phyloP scores from a whole-genome alignment of 768 basidiomycete species.

The Sutorius australiensis region DNA sequence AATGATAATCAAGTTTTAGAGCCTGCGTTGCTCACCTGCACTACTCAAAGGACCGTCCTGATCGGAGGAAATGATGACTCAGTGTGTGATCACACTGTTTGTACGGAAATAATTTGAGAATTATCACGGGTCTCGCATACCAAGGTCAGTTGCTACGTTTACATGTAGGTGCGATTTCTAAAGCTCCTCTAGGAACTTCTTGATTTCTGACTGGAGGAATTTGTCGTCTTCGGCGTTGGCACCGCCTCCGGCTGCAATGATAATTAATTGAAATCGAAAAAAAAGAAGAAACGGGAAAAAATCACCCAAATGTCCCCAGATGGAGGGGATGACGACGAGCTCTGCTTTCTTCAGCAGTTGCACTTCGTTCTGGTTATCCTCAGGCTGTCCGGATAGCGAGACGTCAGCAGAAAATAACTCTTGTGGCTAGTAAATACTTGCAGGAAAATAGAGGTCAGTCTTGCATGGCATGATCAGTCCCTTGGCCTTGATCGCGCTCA shows the following conservation, averaged over 20 bases:
- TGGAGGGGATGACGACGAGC: constrained; percentile 49
- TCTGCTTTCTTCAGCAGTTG: constrained; percentile 38
- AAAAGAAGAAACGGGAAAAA: not conserved
- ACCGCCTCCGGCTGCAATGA: constrained; percentile 41
- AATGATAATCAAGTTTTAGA: not conserved
- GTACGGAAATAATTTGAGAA: not conserved
- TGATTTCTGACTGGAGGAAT: constrained; percentile 45
- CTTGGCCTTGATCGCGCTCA: constrained; percentile 45
- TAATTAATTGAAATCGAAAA: not conserved
- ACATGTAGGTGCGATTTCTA: constrained; percentile 1
- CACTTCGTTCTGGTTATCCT: constrained; percentile 50
- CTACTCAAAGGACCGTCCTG: not conserved
- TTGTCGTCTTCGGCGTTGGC: constrained; percentile 35
- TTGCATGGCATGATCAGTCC: constrained; percentile 58
- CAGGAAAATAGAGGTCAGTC: constrained; percentile 57
- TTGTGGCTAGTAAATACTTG: constrained; percentile 13
- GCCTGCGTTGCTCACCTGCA: not conserved
- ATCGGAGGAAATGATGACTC: not conserved
- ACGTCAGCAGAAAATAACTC: not conserved
- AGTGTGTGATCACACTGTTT: not conserved
- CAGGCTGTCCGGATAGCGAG: constrained; percentile 36
- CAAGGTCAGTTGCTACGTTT: not conserved
- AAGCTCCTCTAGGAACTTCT: constrained; percentile 41
- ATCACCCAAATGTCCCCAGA: constrained; percentile 56
- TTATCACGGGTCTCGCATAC: not conserved